A percentile compares a stretch with the other conserved stretches of the same genome.
These are phyloP conservation scores for Mycena filopes DNA, from an alignment of 768 basidiomycete genomes.

Conservation along the genomic window DNA sequence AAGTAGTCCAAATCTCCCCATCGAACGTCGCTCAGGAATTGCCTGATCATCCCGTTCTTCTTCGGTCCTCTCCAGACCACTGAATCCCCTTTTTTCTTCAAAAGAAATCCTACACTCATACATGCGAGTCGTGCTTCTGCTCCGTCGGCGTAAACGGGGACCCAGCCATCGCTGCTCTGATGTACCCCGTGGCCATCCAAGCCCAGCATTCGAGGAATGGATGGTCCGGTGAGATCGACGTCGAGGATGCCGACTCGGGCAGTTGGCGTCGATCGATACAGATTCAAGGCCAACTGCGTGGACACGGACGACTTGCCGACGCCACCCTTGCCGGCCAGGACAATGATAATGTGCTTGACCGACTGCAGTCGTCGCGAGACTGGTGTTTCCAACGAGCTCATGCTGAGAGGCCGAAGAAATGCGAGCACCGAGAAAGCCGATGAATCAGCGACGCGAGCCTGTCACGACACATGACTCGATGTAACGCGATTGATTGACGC, in stretches of 20 bases:
- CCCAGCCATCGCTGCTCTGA: conserved; percentile 96
- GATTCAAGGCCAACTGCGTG: conserved; percentile 89
- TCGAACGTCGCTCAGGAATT: conserved; percentile 93
- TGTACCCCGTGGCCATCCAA: conserved; percentile 89
- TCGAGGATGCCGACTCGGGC: conserved; percentile 90
- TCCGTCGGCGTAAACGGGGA: conserved; percentile 95
- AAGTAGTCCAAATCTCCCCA: conserved; percentile 96
- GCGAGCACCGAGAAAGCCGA: neutral
- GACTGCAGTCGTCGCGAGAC: conserved; percentile 75
- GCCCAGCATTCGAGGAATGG: conserved; percentile 95
- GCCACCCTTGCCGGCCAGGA: conserved; percentile 96
- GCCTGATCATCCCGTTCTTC: conserved; percentile 98
- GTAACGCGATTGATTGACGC: conserved; percentile 20
- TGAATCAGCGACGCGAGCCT: conserved; percentile 16
- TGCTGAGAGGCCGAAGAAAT: neutral
- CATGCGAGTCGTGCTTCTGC: conserved; percentile 79
- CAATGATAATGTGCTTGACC: conserved; percentile 89
- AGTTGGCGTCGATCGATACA: conserved; percentile 74
- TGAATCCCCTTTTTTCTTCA: conserved; percentile 90
- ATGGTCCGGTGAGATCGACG: conserved; percentile 94
- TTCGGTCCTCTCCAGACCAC: conserved; percentile 99
- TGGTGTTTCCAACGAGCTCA: conserved; percentile 52
- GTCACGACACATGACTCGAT: conserved; percentile 19
- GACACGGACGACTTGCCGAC: conserved; percentile 99
- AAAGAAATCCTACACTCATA: conserved; percentile 97